Evolutionary conservation across 768 basidiomycete species (phyloP), one percentile per base, ranked within the genome.

Genomic region (Paxillus ammoniavirescens): DNA sequence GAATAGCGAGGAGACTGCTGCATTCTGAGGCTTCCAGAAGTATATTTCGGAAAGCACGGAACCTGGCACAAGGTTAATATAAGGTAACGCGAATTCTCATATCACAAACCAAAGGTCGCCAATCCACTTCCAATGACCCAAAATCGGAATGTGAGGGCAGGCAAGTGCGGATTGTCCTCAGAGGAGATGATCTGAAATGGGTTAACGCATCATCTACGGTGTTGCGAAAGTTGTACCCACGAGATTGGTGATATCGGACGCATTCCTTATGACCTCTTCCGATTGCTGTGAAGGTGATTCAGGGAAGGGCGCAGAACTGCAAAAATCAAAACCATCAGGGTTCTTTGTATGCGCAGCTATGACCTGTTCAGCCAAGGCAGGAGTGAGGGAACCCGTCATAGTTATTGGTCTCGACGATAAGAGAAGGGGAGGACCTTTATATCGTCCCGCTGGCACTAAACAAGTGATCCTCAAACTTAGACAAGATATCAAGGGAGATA

Each of bases 1-100:
- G 68, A 82, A 83, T 3, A 82, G 68, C 53, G 81, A 78, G 6
- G 80, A 81, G 1, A 82, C 81, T 0, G 72, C 67, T 3, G 81
- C 80, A 61, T 77, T 78, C 71, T 82, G 71, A 13, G 68, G 70
- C 64, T 72, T 74, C 64, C 70, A 71, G 5, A 67, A 73, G 57
- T 74, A 74, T 21, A 21, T 21, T 21, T 21, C 21, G 21, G 21
- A 21, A 21, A 21, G 21, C 21, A 21, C 21, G 21, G 21, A 21
- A 21, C 21, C 21, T 21, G 21, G 21, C 21, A 3, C 21, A 21
- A 21, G 21, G 21, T 21, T 21, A 21, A 21, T 21, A 21, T 3
- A 21, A 21, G 21, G 21, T 21, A 21, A 21, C 21, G 21, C 21
- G 21, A 21, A 21, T 21, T 21, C 21, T 21, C 21, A 21, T 21